These are phyloP conservation scores for Pleurotus pulmonarius DNA, from an alignment of 768 basidiomycete species.

Conservation along the genomic window DNA sequence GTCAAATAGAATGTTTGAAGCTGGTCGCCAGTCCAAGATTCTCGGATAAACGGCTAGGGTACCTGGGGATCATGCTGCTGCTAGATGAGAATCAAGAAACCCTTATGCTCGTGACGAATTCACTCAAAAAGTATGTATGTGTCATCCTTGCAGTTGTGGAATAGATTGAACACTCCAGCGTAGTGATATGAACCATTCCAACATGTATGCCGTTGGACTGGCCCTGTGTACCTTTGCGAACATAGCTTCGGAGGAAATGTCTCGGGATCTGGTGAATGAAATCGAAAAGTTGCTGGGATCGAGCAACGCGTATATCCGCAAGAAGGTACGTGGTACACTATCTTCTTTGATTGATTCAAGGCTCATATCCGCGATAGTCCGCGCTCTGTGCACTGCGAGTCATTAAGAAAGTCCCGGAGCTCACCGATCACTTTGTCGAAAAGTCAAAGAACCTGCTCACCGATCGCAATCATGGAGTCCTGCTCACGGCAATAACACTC, in stretches of 20 bases:
- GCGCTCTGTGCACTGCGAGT: conserved; percentile 93
- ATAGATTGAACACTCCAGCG: neutral
- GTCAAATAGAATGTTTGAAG: conserved; percentile 96
- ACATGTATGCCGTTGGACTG: conserved; percentile 97
- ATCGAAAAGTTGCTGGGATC: conserved; percentile 96
- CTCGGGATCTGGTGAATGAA: conserved; percentile 95
- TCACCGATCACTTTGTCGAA: conserved; percentile 84
- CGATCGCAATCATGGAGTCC: conserved; percentile 95
- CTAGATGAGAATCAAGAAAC: conserved; percentile 98
- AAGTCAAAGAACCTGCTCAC: conserved; percentile 90
- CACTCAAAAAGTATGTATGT: conserved; percentile 84
- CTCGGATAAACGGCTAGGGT: conserved; percentile 93
- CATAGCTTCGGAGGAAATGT: conserved; percentile 99
- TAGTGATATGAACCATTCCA: conserved; percentile 99
- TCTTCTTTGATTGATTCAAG: neutral
- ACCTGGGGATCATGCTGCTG: conserved; percentile 95
- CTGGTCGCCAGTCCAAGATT: conserved; percentile 94
- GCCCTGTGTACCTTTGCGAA: conserved; percentile 98
- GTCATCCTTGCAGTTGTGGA: too few species aligned
- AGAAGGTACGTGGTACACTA: conserved; percentile 64
- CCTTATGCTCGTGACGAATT: conserved; percentile 94
- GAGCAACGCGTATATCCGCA: conserved; percentile 97
- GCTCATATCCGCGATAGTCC: conserved; percentile 49
- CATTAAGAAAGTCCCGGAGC: conserved; percentile 93
- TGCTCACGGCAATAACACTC: conserved; percentile 91